Base-by-base conservation (phyloP, 1,284 basidiomycete genomes). In the Hymenochaete sp. region DNA sequence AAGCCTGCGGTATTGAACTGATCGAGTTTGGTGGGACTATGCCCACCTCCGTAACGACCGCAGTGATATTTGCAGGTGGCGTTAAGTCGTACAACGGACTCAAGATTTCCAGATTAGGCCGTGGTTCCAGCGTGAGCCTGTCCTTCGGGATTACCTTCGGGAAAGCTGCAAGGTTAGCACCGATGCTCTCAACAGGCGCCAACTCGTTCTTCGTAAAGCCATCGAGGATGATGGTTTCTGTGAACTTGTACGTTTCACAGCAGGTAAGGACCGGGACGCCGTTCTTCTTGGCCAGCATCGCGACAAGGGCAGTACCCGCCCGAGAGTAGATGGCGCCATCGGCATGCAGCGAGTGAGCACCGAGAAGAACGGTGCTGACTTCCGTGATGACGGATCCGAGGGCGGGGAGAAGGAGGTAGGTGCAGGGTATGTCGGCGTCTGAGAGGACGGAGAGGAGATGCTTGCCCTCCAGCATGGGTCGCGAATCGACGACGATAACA, bases 191-290 rank as follows among this genome's bases (percentile, higher is more conserved):
- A 11, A 57, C 40, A 2, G 67, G 66, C 13, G 66, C 67, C 27
- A 96, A 70, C 65, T 99, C 96, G 61, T 99, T 99, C 62, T 89
- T 91, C 24, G 90, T 92, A 53, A 99, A 92, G 25, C 87, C 87
- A 63, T 99, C 96, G 41, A 98, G 70, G 62, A 91, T 84, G 27
- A 98, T 85, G 27, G 82, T 79, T 56, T 98, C 96, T 18, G 87
- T 87, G 58, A 96, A 98, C 63, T 99, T 99, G 72, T 98, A 98
- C 14, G 96, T 98, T 67, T 98, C 96, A 56, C 93, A 96, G 57
- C 93, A 97, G 13, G 95, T 92, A 42, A 98, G 81, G 13, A 98
- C 92, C 5, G 96, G 96, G 1, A 98, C 83, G 16, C 82, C 82
- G 57, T 86, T 78, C 45, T 81, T 79, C 62, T 91, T 89, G 0